These are phyloP conservation scores for Chromosphaera perkinsii DNA, from an alignment of 208 protist species.

Conservation along the genomic window DNA sequence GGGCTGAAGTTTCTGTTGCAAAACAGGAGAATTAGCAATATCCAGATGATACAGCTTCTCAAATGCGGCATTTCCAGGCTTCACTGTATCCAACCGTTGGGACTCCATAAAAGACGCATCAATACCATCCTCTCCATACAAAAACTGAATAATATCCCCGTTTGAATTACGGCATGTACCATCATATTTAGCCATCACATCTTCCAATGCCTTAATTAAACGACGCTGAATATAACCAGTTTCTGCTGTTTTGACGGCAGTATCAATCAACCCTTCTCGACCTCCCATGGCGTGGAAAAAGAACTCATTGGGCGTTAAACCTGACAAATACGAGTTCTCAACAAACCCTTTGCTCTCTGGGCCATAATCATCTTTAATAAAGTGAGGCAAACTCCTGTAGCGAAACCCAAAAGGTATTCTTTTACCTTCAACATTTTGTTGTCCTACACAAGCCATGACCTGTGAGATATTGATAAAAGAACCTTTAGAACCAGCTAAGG, in stretches of 20 bases:
- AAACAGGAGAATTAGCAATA: not conserved
- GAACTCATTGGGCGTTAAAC: constrained; percentile 96
- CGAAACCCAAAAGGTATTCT: constrained; percentile 95
- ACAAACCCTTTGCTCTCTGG: constrained; percentile 94
- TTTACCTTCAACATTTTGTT: constrained; percentile 99
- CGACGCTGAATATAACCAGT: constrained; percentile 91
- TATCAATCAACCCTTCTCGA: constrained; percentile 96
- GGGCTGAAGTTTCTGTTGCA: not conserved
- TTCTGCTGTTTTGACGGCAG: constrained; percentile 98
- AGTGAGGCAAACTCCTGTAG: constrained; percentile 94
- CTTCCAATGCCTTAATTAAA: constrained; percentile 93
- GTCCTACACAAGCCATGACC: constrained; percentile 96
- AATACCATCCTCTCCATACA: constrained; percentile 98
- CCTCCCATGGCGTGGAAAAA: constrained; percentile 99
- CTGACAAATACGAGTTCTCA: constrained; percentile 92
- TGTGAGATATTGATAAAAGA: constrained; percentile 97
- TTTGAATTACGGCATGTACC: constrained; percentile 91
- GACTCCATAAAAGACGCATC: constrained; percentile 59
- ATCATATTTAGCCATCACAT: constrained; percentile 94
- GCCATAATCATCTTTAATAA: constrained; percentile 94
- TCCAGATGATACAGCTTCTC: constrained; percentile 9
- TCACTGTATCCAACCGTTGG: constrained; percentile 40
- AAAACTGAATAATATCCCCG: constrained; percentile 89
- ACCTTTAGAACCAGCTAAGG: constrained; percentile 91
- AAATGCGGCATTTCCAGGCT: constrained; percentile 39